Evolutionary conservation across 108 stramenopile species (phyloP).

Genomic region (Mayamaea pseudoterrestris): DNA sequence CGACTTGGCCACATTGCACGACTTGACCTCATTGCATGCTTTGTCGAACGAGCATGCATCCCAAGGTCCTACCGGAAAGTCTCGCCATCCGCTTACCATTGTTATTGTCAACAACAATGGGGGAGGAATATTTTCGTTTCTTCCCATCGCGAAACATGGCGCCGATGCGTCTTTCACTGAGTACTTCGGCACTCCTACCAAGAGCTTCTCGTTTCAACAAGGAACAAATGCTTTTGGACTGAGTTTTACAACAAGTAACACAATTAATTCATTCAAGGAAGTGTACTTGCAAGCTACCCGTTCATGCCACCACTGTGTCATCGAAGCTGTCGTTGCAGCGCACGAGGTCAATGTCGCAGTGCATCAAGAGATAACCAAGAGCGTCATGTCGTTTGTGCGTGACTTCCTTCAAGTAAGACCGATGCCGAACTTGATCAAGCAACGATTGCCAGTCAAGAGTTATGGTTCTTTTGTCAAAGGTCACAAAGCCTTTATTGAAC

Average conservation of each 20-base stretch:
- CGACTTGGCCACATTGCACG: conserved; percentile 83
- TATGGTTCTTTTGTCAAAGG: no score
- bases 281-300: no score
- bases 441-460: conserved; percentile 21
- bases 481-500: no score
- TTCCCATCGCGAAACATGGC: conserved; percentile 87
- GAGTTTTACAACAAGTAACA: no score
- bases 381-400: conserved; percentile 18
- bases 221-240: conserved; percentile 59
- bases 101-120: conserved; percentile 86
- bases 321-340: conserved; percentile 50
- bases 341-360: conserved; percentile 54
- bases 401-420: no score
- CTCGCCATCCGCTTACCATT: conserved; percentile 24
- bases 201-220: conserved; percentile 49
- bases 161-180: conserved; percentile 78
- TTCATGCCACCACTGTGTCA: no score
- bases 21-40: conserved; percentile 71
- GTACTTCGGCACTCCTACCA: conserved; percentile 84
- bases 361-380: conserved; percentile 39
- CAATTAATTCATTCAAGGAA: no score
- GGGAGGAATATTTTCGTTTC: conserved; percentile 88
- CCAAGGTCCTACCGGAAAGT: conserved; percentile 12
- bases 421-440: no score
- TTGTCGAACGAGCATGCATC: conserved; percentile 24